Evolutionary conservation across 768 basidiomycete species (phyloP).

Genomic region (Mrakia blollopis): DNA sequence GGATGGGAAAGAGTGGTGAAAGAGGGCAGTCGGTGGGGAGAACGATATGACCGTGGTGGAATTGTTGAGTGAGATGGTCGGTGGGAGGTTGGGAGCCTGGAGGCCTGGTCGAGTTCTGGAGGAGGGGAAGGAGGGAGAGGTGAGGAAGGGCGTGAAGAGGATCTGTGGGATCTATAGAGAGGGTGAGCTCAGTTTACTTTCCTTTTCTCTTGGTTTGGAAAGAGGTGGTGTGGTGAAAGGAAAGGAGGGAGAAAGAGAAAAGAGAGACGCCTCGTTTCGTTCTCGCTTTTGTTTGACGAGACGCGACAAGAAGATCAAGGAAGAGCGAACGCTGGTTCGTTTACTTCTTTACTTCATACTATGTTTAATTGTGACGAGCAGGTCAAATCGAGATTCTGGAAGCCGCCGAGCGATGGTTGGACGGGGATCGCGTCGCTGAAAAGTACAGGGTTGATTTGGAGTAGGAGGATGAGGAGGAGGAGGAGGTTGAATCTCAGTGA

Average conservation of each 20-base stretch:
- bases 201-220: too few species aligned
- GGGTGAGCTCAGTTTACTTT: background rate
- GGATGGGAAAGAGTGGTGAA: background rate
- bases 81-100: background rate
- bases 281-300: too few species aligned
- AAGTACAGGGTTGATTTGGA: slow-evolving; percentile 7
- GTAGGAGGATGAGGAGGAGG: background rate
- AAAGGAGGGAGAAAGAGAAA: background rate
- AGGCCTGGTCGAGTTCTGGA: background rate
- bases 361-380: too few species aligned
- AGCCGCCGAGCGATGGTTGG: background rate
- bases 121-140: background rate
- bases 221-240: too few species aligned
- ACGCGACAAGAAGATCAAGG: too few species aligned
- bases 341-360: background rate
- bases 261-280: background rate
- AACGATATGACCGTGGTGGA: slow-evolving; percentile 12
- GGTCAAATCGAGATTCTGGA: slow-evolving; percentile 10
- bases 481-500: background rate
- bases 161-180: background rate
- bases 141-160: background rate
- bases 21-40: slow-evolving; percentile 1
- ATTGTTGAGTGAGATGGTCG: slow-evolving; percentile 5
- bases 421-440: background rate
- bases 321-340: background rate